Evolutionary conservation across 2,329 filamentous ascomycete species (phyloP).

Genomic region (Neocatenulostroma microsporum): DNA sequence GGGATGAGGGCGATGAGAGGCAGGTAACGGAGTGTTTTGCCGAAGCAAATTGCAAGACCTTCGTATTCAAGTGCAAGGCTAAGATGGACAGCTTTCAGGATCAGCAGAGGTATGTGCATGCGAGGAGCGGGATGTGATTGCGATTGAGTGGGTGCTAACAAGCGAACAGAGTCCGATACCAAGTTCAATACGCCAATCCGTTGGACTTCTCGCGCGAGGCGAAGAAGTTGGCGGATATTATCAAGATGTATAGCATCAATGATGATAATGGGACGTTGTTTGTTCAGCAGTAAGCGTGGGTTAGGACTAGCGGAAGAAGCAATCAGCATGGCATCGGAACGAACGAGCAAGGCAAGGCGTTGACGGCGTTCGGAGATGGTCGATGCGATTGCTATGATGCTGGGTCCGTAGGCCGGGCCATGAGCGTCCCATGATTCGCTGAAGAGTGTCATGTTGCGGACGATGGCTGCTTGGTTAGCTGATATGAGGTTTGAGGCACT

Average conservation of each 20-base stretch:
- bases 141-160: constrained; percentile 32
- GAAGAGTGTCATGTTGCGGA: too few relatives aligned
- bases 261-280: constrained; percentile 42
- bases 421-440: too few relatives aligned
- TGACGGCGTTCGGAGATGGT: too few relatives aligned
- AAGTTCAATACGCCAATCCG: constrained; percentile 61
- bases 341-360: too few relatives aligned
- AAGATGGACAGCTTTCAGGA: constrained; percentile 91
- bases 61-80: constrained; percentile 74
- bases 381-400: too few relatives aligned
- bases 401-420: too few relatives aligned
- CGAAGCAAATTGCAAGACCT: constrained; percentile 75
- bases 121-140: too few relatives aligned
- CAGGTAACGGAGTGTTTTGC: constrained; percentile 57
- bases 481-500: too few relatives aligned
- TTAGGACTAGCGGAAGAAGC: too few relatives aligned
- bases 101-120: constrained; percentile 69
- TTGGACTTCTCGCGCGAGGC: constrained; percentile 75
- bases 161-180: constrained; percentile 67
- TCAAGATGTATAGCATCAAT: constrained; percentile 59
- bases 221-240: constrained; percentile 67
- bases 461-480: too few relatives aligned
- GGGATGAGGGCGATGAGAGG: constrained; percentile 63
- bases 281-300: too few relatives aligned
- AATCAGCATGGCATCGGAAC: too few relatives aligned